phyloP scores from a whole-genome alignment of 805 yeast species.

The Kregervanrija pseudodelftensis region DNA sequence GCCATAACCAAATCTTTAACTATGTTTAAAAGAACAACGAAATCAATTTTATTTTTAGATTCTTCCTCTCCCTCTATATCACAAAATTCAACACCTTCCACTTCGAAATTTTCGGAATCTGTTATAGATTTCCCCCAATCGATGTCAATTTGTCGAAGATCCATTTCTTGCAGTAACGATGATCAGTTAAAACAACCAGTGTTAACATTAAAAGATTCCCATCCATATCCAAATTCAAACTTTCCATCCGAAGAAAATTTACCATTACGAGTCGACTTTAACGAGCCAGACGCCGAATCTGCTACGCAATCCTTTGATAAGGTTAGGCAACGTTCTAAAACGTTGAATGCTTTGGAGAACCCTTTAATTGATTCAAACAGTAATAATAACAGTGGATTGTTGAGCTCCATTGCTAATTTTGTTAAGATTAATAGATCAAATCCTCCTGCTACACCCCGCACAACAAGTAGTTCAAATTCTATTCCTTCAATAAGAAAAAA shows the following conservation, averaged over 20 bases:
- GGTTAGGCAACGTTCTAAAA: constrained; percentile 27
- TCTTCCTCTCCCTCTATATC: constrained; percentile 2
- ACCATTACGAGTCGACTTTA: background rate
- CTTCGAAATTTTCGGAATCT: background rate
- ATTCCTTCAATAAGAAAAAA: background rate
- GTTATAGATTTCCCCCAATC: background rate
- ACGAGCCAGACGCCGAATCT: background rate
- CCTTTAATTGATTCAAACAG: constrained; percentile 7
- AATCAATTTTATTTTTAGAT: constrained; percentile 9
- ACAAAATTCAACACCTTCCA: background rate
- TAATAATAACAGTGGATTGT: constrained; percentile 17
- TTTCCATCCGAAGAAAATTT: too few species aligned
- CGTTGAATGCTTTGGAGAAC: constrained; percentile 23
- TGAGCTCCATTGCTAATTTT: constrained; percentile 24
- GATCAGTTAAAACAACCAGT: background rate
- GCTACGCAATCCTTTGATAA: background rate
- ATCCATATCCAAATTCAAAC: background rate
- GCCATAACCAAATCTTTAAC: constrained; percentile 9
- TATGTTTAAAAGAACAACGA: constrained; percentile 10
- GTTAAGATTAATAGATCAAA: constrained; percentile 16
- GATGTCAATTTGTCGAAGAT: constrained; percentile 1
- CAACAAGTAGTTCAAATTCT: constrained; percentile 3
- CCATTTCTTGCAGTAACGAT: constrained; percentile 6
- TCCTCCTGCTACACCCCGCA: constrained; percentile 2
- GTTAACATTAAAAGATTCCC: background rate